Conservation (phyloP, 179 eudicot genomes). For the Nepenthes alata region DNA sequence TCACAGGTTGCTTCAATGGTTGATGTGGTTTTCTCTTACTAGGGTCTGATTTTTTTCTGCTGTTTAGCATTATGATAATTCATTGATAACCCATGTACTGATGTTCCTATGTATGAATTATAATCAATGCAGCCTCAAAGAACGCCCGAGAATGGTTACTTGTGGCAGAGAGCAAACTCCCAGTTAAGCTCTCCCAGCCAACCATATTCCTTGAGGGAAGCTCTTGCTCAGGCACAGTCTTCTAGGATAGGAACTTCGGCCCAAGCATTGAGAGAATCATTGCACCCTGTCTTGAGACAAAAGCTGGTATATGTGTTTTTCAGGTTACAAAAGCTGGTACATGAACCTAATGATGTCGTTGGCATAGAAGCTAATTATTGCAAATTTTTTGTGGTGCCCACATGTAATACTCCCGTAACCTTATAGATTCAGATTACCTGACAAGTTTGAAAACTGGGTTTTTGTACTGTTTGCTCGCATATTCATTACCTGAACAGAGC, state of each 20-base stretch:
- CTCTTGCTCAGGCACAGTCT: constrained; percentile 97
- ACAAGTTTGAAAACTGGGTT: neutral
- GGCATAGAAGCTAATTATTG: neutral
- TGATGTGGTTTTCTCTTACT: neutral
- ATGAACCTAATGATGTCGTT: neutral
- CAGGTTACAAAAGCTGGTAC: constrained; percentile 63
- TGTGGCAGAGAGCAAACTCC: constrained; percentile 91
- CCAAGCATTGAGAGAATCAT: constrained; percentile 89
- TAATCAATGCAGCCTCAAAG: constrained; percentile 62
- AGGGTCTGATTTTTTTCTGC: neutral
- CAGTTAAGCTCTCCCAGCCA: constrained; percentile 97
- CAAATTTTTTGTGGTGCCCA: neutral
- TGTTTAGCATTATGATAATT: neutral
- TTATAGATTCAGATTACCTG: neutral
- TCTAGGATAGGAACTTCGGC: constrained; percentile 95
- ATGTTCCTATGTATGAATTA: neutral
- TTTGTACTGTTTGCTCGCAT: neutral
- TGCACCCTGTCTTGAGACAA: constrained; percentile 96
- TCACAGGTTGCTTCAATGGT: neutral
- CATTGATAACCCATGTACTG: neutral
- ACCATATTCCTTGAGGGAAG: constrained; percentile 98
- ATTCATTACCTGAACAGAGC: neutral
- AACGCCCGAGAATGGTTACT: constrained; percentile 83
- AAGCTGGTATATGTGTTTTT: constrained; percentile 47
- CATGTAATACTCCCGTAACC: neutral